A percentile compares a stretch with the other conserved stretches of the same genome.
Conservation (phyloP, 2,329 filamentous ascomycete species). For the Nothophoma quercina region DNA sequence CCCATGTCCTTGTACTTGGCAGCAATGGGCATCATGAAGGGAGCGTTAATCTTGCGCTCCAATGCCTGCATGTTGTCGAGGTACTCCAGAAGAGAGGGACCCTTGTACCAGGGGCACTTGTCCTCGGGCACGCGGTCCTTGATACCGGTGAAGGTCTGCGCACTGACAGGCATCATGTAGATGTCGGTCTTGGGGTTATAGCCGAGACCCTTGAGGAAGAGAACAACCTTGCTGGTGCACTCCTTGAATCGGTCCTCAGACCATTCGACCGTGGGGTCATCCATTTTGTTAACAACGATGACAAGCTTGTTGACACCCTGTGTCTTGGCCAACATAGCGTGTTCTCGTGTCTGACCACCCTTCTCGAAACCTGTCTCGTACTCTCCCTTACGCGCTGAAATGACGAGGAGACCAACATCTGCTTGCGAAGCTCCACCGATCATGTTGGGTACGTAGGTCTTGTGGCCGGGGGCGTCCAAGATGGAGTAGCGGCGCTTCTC, state of each 20-base stretch:
- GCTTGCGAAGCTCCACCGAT: constrained; percentile 80
- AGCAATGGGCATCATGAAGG: constrained; percentile 98
- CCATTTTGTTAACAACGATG: constrained; percentile 96
- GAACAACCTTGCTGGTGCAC: constrained; percentile 85
- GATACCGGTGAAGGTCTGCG: constrained; percentile 84
- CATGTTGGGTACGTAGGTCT: constrained; percentile 98
- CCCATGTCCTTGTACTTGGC: constrained; percentile 98
- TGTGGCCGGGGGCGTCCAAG: constrained; percentile 95
- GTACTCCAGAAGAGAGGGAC: constrained; percentile 91
- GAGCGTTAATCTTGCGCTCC: constrained; percentile 94
- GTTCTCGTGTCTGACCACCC: constrained; percentile 95
- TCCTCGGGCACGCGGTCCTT: constrained; percentile 82
- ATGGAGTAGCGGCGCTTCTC: constrained; percentile 97
- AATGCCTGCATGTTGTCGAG: constrained; percentile 92
- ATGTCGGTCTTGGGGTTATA: constrained; percentile 96
- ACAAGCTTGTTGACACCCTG: constrained; percentile 97
- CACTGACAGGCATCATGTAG: constrained; percentile 94
- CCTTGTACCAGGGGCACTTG: constrained; percentile 81
- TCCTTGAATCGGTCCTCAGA: constrained; percentile 91
- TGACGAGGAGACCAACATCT: constrained; percentile 85
- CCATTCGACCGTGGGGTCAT: constrained; percentile 96
- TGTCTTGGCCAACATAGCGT: constrained; percentile 97
- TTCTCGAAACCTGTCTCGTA: constrained; percentile 98
- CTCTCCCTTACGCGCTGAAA: constrained; percentile 95
- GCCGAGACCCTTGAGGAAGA: constrained; percentile 89